Base-by-base conservation (phyloP, 176 grass and related monocot species). In the Rhynchospora tenuis region DNA sequence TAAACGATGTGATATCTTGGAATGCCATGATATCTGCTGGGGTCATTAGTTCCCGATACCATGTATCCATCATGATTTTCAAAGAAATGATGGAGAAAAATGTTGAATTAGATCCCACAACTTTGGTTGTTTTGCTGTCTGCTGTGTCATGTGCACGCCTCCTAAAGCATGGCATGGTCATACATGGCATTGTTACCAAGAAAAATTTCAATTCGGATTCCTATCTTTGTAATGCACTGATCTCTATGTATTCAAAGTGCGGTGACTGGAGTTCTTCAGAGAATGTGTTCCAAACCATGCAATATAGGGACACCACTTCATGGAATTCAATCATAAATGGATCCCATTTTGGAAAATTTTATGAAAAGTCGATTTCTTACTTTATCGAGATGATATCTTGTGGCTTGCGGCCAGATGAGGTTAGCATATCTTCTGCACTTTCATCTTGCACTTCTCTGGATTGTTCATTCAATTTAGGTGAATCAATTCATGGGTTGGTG, bases 281-380 rank as follows among this genome's bases (percentile, higher is more conserved):
- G 59, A 62, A 43, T 71, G 78, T 87, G 26, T 98, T 98, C 58
- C 46, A 52, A 72, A 86, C 66, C 11, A 95, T 98, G 87, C 78
- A 82, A 5, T 83, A 15, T 22, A 87, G 81, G 73, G 88, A 94
- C 31, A 68, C 84, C 6, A 59, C 87, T 75, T 95, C 95, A 3
- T 98, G 92, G 92, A 98, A 98, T 62, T 90, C 85, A 67, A 64
- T 94, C 70, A 91, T 94, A 33, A 83, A 73, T 83, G 95, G 89
- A 31, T 83, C 89, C 81, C 16, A 81, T 24, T 90, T 86, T 46
- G 92, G 90, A 73, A 81, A 79, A 17, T 29, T 85, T 54, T 47
- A 47, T 75, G 47, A 80, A 33, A 56, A 80, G 27, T 84, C 89
- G 1, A 66, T 90, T 5, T 56, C 11, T 19, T 93, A 93, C 88